Evolutionary conservation across 352 stramenopile species (phyloP).

Genomic region (Globisporangium paroecandrum): DNA sequence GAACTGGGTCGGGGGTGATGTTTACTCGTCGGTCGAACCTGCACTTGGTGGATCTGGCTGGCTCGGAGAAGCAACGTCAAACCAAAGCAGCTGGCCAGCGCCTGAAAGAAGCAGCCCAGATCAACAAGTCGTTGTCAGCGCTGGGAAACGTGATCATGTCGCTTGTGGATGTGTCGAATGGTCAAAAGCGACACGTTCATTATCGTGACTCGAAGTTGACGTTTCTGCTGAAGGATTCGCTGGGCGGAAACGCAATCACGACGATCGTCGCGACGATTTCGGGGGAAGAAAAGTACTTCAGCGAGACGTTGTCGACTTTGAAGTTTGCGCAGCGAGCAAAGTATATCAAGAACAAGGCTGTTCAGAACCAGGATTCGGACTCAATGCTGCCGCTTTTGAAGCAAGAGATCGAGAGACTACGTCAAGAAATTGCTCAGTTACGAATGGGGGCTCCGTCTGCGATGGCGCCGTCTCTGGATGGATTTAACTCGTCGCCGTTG

Average conservation of each 20-base stretch:
- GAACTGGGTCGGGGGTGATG: conserved; percentile 50
- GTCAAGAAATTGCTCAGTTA: conserved; percentile 51
- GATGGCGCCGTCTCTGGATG: conserved; percentile 2
- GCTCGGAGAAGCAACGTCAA: conserved; percentile 85
- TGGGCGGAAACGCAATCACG: conserved; percentile 86
- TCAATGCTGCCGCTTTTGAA: conserved; percentile 71
- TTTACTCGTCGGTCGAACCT: conserved; percentile 74
- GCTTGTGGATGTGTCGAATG: conserved; percentile 82
- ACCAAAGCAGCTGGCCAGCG: conserved; percentile 73
- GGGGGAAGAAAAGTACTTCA: conserved; percentile 80
- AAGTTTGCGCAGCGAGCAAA: conserved; percentile 88
- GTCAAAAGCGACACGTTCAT: conserved; percentile 73
- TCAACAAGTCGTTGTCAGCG: conserved; percentile 88
- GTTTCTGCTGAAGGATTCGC: conserved; percentile 71
- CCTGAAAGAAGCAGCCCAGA: conserved; percentile 86
- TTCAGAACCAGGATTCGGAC: conserved; percentile 84
- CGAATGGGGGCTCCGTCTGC: conserved; percentile 8
- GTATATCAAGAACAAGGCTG: conserved; percentile 87
- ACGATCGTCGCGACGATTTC: conserved; percentile 82
- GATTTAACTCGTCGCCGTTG: conserved; percentile 7
- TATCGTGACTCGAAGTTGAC: conserved; percentile 88
- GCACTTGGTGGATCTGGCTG: conserved; percentile 85
- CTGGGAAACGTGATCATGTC: conserved; percentile 89
- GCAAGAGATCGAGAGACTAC: conserved; percentile 67
- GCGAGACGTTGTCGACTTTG: conserved; percentile 83